Conservation (phyloP, 208 protist species). For the Naegleria gruberi region DNA sequence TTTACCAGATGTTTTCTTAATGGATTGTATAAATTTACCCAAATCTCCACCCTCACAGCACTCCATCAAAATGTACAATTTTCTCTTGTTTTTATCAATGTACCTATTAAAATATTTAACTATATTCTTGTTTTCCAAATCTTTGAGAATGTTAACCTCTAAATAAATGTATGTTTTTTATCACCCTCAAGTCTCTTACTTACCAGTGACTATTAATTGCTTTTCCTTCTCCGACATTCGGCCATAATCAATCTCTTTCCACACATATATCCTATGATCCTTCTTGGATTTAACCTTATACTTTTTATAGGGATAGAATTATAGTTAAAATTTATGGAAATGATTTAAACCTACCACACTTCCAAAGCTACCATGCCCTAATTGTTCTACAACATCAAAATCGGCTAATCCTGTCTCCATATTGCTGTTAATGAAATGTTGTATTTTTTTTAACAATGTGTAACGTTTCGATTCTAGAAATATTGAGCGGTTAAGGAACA, state of each 20-base stretch:
- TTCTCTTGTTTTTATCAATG: conserved; percentile 48
- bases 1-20: conserved; percentile 28
- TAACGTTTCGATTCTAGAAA: too few species aligned
- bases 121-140: conserved; percentile 61
- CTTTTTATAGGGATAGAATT: too few species aligned
- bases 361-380: conserved; percentile 58
- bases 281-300: conserved; percentile 46
- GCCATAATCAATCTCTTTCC: conserved; percentile 67
- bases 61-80: conserved; percentile 74
- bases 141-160: conserved; percentile 74
- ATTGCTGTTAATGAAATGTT: too few species aligned
- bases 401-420: neutral
- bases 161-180: neutral
- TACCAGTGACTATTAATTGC: conserved; percentile 52
- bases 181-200: neutral
- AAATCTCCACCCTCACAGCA: conserved; percentile 68
- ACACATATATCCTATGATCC: conserved; percentile 48
- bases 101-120: conserved; percentile 71
- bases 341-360: too few species aligned
- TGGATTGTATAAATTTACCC: conserved; percentile 44
- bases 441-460: too few species aligned
- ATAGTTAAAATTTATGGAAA: too few species aligned
- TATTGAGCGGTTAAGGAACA: too few species aligned
- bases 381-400: neutral
- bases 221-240: conserved; percentile 75